Evolutionary conservation across 192 early-diverging fungal species (phyloP).

Genomic region (Phlyctochytrium planicorne): DNA sequence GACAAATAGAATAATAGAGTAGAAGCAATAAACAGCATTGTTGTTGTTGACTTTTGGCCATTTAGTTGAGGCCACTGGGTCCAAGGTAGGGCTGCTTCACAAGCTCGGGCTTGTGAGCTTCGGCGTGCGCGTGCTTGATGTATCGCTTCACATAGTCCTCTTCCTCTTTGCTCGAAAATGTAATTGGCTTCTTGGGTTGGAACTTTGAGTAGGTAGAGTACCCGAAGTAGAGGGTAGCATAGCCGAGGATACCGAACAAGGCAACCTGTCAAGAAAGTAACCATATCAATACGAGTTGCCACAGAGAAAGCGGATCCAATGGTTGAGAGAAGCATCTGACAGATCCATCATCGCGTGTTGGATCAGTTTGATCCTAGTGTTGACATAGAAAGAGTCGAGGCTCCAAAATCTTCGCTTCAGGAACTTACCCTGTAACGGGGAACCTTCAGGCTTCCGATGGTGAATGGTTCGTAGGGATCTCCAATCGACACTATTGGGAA

Average conservation of each 20-base stretch:
- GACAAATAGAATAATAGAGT: too few relatives aligned
- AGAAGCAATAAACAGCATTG: too few relatives aligned
- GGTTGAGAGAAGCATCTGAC: too few relatives aligned
- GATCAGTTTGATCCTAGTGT: too few relatives aligned
- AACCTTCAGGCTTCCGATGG: slow-evolving; percentile 36
- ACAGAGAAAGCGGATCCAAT: not conserved
- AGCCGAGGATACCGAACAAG: slow-evolving; percentile 37
- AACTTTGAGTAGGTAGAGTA: slow-evolving; percentile 30
- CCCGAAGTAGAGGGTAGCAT: slow-evolving; percentile 36
- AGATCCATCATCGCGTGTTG: too few relatives aligned
- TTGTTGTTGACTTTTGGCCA: too few relatives aligned
- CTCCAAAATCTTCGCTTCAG: not conserved
- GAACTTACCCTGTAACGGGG: slow-evolving; percentile 48
- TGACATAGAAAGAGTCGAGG: too few relatives aligned
- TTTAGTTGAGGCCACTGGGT: slow-evolving; percentile 26
- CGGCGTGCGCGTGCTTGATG: slow-evolving; percentile 35
- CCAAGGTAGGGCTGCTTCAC: slow-evolving; percentile 32
- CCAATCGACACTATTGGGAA: slow-evolving; percentile 28
- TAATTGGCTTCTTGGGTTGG: slow-evolving; percentile 36
- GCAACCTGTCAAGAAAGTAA: slow-evolving; percentile 31
- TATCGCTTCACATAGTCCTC: slow-evolving; percentile 48
- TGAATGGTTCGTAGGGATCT: slow-evolving; percentile 49
- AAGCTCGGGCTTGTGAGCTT: slow-evolving; percentile 44
- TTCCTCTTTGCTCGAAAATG: slow-evolving; percentile 42
- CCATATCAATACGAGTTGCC: not conserved